These are phyloP conservation scores for Tetrapisispora arboricola DNA, from an alignment of 805 yeast genomes.

Conservation along the genomic window DNA sequence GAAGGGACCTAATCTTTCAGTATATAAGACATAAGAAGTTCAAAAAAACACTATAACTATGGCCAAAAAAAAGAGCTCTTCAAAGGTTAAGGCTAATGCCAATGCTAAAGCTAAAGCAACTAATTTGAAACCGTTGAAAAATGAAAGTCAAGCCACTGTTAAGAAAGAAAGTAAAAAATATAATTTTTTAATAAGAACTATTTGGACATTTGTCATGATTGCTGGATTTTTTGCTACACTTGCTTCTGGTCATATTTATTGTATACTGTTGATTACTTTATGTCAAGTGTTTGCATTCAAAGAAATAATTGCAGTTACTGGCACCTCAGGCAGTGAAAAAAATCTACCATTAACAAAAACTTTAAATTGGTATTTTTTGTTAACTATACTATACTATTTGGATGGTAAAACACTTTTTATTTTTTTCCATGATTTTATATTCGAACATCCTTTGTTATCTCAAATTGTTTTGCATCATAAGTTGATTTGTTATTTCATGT, in stretches of 20 bases:
- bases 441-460: conserved; percentile 32
- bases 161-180: conserved; percentile 16
- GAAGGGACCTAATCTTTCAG: background rate
- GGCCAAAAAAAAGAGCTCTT: conserved; percentile 2
- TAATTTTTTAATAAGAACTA: conserved; percentile 66
- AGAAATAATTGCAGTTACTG: conserved; percentile 83
- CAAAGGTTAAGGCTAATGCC: background rate
- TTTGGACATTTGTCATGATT: conserved; percentile 93
- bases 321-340: conserved; percentile 67
- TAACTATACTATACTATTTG: conserved; percentile 78
- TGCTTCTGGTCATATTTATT: conserved; percentile 77
- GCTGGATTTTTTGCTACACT: conserved; percentile 56
- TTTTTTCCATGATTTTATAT: conserved; percentile 43
- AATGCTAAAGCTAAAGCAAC: background rate
- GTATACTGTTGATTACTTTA: conserved; percentile 57
- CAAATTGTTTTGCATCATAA: conserved; percentile 69
- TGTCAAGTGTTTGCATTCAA: conserved; percentile 79
- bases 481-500: conserved; percentile 73
- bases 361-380: conserved; percentile 87
- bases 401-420: conserved; percentile 77
- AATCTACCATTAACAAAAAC: conserved; percentile 72
- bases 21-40: background rate
- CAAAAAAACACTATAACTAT: background rate
- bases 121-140: background rate
- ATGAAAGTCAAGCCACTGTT: background rate